phyloP scores from a whole-genome alignment of 805 yeast species.

The Vanderwaltozyma tropicalis region DNA sequence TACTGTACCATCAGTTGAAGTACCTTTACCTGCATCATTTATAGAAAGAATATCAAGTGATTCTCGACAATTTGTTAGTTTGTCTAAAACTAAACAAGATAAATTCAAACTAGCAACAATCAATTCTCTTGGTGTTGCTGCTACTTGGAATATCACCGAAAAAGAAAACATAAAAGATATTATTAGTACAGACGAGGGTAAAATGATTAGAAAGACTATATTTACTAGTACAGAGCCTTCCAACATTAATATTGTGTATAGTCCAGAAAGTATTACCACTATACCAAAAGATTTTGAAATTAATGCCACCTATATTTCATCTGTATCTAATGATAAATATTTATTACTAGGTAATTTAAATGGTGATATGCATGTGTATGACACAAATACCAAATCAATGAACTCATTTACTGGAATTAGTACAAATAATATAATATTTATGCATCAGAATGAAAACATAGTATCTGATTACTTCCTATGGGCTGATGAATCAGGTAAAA shows the following conservation, averaged over 20 bases:
- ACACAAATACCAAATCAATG: neutral
- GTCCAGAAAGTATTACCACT: neutral
- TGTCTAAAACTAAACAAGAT: conserved; percentile 2
- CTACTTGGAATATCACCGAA: neutral
- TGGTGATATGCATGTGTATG: neutral
- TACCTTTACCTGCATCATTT: neutral
- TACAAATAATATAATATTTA: conserved; percentile 6
- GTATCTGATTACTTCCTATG: conserved; percentile 9
- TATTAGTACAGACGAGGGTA: neutral
- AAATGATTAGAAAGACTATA: neutral
- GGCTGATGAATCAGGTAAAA: conserved; percentile 12
- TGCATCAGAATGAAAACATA: conserved; percentile 9
- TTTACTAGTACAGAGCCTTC: neutral
- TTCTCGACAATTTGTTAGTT: conserved; percentile 2
- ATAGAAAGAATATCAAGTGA: neutral
- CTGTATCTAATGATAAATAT: neutral
- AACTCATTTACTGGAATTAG: neutral
- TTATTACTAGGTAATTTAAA: neutral
- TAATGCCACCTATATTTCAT: neutral
- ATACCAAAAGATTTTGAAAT: no score
- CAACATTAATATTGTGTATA: neutral
- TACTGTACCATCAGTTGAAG: neutral
- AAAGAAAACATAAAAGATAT: neutral
- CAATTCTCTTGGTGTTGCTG: neutral
- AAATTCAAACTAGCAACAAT: conserved; percentile 1